Conservation (phyloP, 176 grass and related monocot genomes). For the Juncus effusus region DNA sequence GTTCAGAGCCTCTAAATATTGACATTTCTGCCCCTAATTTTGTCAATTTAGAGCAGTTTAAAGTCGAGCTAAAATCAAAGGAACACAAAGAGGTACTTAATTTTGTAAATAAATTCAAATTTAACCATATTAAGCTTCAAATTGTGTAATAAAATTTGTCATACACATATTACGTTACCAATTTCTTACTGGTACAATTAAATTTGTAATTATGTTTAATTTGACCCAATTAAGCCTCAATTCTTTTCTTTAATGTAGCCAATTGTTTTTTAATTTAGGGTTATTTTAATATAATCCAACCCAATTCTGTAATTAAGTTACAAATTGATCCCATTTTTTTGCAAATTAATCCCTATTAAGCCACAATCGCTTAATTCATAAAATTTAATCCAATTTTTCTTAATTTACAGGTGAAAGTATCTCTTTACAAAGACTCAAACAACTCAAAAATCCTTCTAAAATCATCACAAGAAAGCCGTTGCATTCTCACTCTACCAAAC, state of each 20-base stretch:
- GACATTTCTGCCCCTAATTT: conserved; percentile 53
- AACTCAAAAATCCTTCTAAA: conserved; percentile 49
- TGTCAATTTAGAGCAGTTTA: conserved; percentile 44
- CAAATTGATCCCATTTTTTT: not conserved
- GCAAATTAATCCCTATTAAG: not conserved
- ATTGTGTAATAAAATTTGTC: not conserved
- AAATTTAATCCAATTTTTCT: conserved; percentile 1
- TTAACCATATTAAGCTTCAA: not conserved
- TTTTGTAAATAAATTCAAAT: not conserved
- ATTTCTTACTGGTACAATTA: not conserved
- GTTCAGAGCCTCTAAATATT: conserved; percentile 48
- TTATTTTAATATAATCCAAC: not conserved
- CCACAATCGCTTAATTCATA: not conserved
- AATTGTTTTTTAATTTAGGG: not conserved
- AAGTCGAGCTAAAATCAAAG: conserved; percentile 48
- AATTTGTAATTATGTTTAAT: not conserved
- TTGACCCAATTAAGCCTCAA: not conserved
- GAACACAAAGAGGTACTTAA: conserved; percentile 56
- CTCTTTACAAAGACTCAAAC: conserved; percentile 29
- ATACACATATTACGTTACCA: conserved; percentile 1
- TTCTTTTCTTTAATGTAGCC: not conserved
- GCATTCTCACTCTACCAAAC: conserved; percentile 53
- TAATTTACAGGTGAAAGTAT: conserved; percentile 58
- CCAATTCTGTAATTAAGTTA: not conserved
- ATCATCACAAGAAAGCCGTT: conserved; percentile 42